phyloP scores from a whole-genome alignment of 2,329 filamentous ascomycete genomes.

The Pyrenophora tritici-repentis region DNA sequence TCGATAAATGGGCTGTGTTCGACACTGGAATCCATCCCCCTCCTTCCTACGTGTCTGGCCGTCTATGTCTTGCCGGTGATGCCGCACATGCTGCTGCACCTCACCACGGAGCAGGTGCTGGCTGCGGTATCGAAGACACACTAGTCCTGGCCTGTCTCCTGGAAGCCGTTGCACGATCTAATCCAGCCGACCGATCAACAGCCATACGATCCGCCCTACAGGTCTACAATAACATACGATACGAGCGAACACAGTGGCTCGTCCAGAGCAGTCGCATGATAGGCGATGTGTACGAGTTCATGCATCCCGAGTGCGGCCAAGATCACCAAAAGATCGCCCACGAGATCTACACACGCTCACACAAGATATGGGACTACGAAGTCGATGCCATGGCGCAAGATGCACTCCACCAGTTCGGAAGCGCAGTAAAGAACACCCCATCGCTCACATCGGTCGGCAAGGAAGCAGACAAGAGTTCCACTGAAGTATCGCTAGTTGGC shows the following conservation, averaged over 20 bases:
- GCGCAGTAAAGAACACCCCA: background rate
- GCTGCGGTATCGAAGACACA: conserved; percentile 33
- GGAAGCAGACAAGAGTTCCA: background rate
- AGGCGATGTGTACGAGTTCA: conserved; percentile 19
- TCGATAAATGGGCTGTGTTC: conserved; percentile 22
- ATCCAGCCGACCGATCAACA: background rate
- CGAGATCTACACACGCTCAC: conserved; percentile 13
- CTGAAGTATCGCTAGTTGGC: background rate
- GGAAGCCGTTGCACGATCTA: background rate
- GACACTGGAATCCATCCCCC: conserved; percentile 17
- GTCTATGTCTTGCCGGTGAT: conserved; percentile 24
- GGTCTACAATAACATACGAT: conserved; percentile 15
- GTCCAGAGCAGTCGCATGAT: conserved; percentile 16
- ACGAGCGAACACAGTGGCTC: conserved; percentile 17
- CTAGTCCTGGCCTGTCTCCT: conserved; percentile 27
- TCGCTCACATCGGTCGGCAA: background rate
- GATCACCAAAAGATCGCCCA: conserved; percentile 7
- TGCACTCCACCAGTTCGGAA: background rate
- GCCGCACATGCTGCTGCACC: conserved; percentile 24
- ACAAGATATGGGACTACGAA: conserved; percentile 21
- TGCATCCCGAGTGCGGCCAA: conserved; percentile 1
- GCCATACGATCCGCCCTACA: conserved; percentile 10
- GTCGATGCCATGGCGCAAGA: conserved; percentile 14
- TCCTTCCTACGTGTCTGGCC: conserved; percentile 14
- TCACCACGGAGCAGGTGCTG: conserved; percentile 26